phyloP scores from a whole-genome alignment of 768 basidiomycete species.

The Lactarius psammicola region DNA sequence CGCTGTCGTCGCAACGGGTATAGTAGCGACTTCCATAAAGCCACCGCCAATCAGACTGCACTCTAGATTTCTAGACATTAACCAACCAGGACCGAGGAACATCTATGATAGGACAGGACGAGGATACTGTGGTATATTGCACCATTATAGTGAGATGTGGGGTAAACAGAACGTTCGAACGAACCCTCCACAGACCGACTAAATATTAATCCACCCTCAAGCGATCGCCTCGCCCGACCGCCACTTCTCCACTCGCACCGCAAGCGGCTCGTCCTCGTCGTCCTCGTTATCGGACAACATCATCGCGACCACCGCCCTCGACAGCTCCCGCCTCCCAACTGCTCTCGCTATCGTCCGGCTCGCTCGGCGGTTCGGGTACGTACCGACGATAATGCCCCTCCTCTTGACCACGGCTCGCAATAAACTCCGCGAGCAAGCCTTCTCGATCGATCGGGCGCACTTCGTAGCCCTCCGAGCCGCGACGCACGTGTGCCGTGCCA shows the following conservation, averaged over 20 bases:
- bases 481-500: conserved; percentile 42
- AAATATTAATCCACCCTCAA: conserved; percentile 31
- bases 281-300: conserved; percentile 35
- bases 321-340: not conserved
- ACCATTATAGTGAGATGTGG: too few species aligned
- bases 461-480: conserved; percentile 85
- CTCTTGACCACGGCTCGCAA: conserved; percentile 52
- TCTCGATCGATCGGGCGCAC: conserved; percentile 61
- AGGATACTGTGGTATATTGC: not conserved
- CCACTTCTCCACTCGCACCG: conserved; percentile 32
- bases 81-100: not conserved
- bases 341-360: conserved; percentile 27
- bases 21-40: not conserved
- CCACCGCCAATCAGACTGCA: not conserved
- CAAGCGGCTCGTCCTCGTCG: conserved; percentile 42
- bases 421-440: conserved; percentile 57
- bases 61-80: too few species aligned
- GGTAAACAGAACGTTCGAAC: not conserved
- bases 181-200: not conserved
- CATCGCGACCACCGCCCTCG: not conserved
- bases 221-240: conserved; percentile 27
- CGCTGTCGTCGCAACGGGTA: not conserved
- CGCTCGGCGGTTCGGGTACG: conserved; percentile 53
- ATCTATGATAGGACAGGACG: not conserved
- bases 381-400: conserved; percentile 67